These are phyloP conservation scores for Botrytis medusae DNA, from an alignment of 2,329 filamentous ascomycete genomes.

Conservation along the genomic window DNA sequence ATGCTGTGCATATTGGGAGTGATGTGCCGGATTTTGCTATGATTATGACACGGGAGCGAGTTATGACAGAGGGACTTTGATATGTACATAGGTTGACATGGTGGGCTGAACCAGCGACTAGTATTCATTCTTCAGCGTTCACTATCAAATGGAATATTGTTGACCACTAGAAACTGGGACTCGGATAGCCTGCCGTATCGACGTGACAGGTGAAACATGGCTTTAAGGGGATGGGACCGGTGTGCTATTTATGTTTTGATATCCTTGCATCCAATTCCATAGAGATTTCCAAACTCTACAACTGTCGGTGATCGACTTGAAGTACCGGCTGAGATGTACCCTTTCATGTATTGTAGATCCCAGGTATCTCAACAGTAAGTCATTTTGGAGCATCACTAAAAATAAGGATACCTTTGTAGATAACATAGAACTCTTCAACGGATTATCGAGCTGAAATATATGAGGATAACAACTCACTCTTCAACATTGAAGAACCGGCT, in stretches of 20 bases:
- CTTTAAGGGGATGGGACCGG: no score
- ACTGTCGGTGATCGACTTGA: not conserved
- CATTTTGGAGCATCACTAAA: not conserved
- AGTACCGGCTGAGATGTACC: not conserved
- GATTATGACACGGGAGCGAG: not conserved
- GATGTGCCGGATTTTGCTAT: not conserved
- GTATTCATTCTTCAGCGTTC: not conserved
- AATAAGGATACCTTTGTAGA: not conserved
- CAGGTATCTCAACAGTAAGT: not conserved
- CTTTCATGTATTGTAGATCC: not conserved
- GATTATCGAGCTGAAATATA: not conserved
- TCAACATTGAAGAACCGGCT: not conserved
- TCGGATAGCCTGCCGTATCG: no score
- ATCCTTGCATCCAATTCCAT: no score
- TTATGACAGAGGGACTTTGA: no score
- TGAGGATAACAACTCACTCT: accelerated
- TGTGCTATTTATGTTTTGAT: not conserved
- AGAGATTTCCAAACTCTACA: not conserved
- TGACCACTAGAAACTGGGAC: not conserved
- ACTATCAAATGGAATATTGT: not conserved
- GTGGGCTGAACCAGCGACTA: not conserved
- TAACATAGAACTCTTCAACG: not conserved
- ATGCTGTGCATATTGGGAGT: not conserved
- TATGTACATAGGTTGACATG: not conserved
- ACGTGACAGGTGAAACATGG: not conserved